Evolutionary conservation across 2,329 filamentous ascomycete genomes (phyloP).

Genomic region (Westerdykella aurantiaca): DNA sequence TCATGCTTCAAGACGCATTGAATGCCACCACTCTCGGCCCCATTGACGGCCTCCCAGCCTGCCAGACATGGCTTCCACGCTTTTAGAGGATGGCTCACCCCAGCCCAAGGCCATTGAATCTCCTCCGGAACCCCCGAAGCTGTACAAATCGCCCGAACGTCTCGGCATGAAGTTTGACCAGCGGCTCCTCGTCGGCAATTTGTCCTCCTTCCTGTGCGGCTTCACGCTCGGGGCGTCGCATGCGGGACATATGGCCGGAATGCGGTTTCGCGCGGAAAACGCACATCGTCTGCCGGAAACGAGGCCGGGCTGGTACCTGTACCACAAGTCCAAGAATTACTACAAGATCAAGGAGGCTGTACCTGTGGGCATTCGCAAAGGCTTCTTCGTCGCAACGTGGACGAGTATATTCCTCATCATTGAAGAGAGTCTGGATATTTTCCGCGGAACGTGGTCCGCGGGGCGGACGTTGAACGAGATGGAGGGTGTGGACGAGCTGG

Average conservation of each 20-base stretch:
- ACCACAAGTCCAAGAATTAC: conserved; percentile 98
- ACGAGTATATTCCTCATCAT: conserved; percentile 70
- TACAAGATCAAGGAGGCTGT: conserved; percentile 71
- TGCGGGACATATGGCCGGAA: conserved; percentile 65
- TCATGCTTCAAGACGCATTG: too few species aligned
- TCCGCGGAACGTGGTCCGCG: conserved; percentile 42
- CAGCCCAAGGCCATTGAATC: too few species aligned
- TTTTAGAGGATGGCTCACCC: too few species aligned
- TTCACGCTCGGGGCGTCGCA: conserved; percentile 65
- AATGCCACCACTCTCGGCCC: too few species aligned
- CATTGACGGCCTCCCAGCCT: too few species aligned
- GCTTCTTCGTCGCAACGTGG: conserved; percentile 63
- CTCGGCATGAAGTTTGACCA: conserved; percentile 59
- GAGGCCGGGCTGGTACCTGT: conserved; percentile 90
- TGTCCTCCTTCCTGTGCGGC: conserved; percentile 62
- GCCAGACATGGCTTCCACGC: too few species aligned
- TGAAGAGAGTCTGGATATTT: conserved; percentile 79
- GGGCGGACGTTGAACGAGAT: conserved; percentile 38
- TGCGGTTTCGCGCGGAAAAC: conserved; percentile 92
- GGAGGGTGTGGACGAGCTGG: conserved; percentile 34
- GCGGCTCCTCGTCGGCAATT: conserved; percentile 60
- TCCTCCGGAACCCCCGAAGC: neutral
- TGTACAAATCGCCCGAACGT: conserved; percentile 27
- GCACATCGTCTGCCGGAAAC: conserved; percentile 84
- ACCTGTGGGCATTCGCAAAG: conserved; percentile 72